Evolutionary conservation across 768 basidiomycete species (phyloP).

Genomic region (Leccinum variicolor): DNA sequence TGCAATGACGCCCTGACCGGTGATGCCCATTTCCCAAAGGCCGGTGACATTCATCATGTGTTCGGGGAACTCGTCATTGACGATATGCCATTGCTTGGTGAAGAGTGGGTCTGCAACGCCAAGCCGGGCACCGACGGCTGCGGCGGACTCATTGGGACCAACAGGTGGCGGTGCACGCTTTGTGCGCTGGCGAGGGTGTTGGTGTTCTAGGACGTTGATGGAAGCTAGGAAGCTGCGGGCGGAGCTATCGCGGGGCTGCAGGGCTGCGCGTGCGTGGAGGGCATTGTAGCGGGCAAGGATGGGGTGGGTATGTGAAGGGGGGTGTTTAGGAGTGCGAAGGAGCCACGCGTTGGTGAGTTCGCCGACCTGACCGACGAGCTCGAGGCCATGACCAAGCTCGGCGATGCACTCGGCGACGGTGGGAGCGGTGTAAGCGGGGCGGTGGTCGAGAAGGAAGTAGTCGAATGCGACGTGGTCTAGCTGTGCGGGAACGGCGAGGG

Average conservation of each 20-base stretch:
- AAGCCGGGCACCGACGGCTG: conserved; percentile 54
- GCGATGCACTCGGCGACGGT: conserved; percentile 58
- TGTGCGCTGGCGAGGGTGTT: conserved; percentile 60
- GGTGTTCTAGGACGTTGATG: conserved; percentile 58
- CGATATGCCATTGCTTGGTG: conserved; percentile 87
- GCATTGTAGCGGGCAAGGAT: conserved; percentile 49
- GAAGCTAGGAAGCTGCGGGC: conserved; percentile 50
- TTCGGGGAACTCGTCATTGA: conserved; percentile 80
- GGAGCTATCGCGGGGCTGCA: conserved; percentile 35
- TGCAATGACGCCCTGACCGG: conserved; percentile 80
- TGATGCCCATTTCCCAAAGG: conserved; percentile 89
- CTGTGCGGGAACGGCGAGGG: conserved; percentile 24
- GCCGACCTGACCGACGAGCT: conserved; percentile 86
- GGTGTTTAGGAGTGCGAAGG: conserved; percentile 52
- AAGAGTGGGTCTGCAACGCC: conserved; percentile 82
- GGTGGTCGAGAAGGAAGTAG: conserved; percentile 81
- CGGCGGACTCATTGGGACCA: conserved; percentile 34
- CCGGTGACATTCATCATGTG: conserved; percentile 91
- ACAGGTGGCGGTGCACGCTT: conserved; percentile 74
- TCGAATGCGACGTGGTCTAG: conserved; percentile 61
- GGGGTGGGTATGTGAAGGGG: conserved; percentile 11
- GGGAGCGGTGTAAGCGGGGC: conserved; percentile 47
- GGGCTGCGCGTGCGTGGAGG: conserved; percentile 35
- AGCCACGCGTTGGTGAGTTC: conserved; percentile 83
- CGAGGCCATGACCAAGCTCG: conserved; percentile 70